These are phyloP conservation scores for Blastomyces gilchristii DNA, from an alignment of 2,329 filamentous ascomycete species.

Conservation along the genomic window DNA sequence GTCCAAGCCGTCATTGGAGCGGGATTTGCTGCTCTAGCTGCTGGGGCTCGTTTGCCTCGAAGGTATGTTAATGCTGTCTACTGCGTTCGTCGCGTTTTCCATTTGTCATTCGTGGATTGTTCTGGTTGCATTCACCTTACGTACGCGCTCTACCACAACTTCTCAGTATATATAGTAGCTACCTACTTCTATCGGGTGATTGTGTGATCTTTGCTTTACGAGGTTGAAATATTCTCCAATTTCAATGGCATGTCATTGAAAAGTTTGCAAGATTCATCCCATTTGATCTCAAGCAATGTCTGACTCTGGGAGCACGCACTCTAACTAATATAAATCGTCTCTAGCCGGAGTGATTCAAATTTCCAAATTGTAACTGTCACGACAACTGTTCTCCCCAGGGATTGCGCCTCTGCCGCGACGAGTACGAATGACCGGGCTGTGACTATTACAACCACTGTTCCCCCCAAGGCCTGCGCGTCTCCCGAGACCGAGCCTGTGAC, in stretches of 20 bases:
- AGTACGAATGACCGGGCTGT: not conserved
- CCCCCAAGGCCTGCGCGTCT: not conserved
- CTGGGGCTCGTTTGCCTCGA: conserved; percentile 5
- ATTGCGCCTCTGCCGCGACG: not conserved
- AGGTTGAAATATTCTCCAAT: not conserved
- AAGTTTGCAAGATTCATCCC: not conserved
- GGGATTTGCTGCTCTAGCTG: conserved; percentile 3
- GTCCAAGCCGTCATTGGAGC: not conserved
- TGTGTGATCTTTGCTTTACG: not conserved
- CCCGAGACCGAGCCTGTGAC: not conserved
- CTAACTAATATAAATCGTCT: not conserved
- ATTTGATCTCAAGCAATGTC: not conserved
- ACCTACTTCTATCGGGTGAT: not conserved
- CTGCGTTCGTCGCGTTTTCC: not conserved
- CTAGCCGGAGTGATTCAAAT: not conserved
- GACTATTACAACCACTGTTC: not conserved
- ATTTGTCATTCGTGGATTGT: not conserved
- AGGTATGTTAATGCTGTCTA: conserved; percentile 3
- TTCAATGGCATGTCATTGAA: not conserved
- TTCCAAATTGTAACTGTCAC: not conserved
- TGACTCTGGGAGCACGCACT: not conserved
- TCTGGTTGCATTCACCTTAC: not conserved
- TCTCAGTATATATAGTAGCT: not conserved
- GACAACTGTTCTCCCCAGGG: not conserved
- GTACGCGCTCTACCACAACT: not conserved